Evolutionary conservation across 768 basidiomycete species (phyloP).

Genomic region (Leucosporidium scottii): DNA sequence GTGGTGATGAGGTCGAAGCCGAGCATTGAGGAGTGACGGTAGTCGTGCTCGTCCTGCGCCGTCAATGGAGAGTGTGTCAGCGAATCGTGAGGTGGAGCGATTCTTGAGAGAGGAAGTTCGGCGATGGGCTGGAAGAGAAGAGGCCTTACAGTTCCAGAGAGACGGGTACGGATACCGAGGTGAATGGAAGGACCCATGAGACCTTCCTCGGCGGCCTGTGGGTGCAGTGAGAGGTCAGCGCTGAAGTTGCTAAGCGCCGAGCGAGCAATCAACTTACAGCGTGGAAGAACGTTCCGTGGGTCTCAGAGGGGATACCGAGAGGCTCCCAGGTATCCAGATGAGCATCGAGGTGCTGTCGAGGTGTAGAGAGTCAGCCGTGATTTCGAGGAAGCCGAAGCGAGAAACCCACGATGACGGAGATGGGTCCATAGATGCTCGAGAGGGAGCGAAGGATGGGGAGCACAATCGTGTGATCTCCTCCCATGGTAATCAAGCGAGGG

Average conservation of each 20-base stretch:
- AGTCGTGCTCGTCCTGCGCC: not conserved
- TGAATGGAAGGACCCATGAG: conserved; percentile 65
- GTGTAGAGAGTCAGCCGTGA: not conserved
- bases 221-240: conserved; percentile 45
- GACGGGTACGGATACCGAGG: conserved; percentile 54
- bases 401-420: conserved; percentile 22
- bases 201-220: conserved; percentile 66
- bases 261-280: not conserved
- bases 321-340: conserved; percentile 18
- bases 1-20: not conserved
- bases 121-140: no score
- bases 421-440: conserved; percentile 24
- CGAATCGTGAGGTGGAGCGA: no score
- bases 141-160: conserved; percentile 52
- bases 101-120: no score
- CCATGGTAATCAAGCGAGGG: no score
- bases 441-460: conserved; percentile 30
- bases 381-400: not conserved
- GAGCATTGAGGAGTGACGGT: not conserved
- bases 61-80: not conserved
- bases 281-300: not conserved
- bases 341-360: conserved; percentile 13
- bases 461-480: conserved; percentile 14
- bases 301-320: not conserved
- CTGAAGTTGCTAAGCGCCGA: no score